Conservation (phyloP, 2,329 filamentous ascomycete species). For the Amauroascus verrucosus region DNA sequence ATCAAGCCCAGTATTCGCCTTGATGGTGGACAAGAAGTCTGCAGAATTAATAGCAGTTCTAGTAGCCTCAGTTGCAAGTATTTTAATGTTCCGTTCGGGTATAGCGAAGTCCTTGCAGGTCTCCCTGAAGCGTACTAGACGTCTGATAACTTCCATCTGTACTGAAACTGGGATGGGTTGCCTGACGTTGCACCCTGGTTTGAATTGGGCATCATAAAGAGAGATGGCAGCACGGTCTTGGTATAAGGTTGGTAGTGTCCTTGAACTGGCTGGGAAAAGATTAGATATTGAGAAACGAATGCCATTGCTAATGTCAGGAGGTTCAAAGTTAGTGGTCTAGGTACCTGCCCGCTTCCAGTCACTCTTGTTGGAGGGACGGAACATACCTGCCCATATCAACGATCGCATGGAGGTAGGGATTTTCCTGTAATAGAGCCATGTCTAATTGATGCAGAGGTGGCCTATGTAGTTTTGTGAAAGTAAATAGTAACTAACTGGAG, state of each 20-base stretch:
- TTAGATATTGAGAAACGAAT: constrained; percentile 86
- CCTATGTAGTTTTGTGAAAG: not conserved
- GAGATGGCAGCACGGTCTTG: constrained; percentile 71
- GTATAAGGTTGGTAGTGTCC: constrained; percentile 67
- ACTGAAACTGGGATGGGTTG: constrained; percentile 48
- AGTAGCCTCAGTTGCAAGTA: constrained; percentile 84
- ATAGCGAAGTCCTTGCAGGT: constrained; percentile 64
- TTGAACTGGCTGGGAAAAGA: constrained; percentile 58
- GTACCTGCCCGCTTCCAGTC: not conserved
- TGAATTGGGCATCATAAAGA: constrained; percentile 67
- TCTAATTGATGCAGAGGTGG: not conserved
- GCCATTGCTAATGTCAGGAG: constrained; percentile 64
- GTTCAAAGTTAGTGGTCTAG: not conserved
- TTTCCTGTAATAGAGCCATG: constrained; percentile 3
- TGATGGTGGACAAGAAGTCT: constrained; percentile 57
- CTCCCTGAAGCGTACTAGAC: constrained; percentile 58
- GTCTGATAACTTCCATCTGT: constrained; percentile 55
- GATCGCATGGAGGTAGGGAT: constrained; percentile 1
- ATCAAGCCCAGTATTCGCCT: constrained; percentile 52
- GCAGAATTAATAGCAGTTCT: constrained; percentile 65
- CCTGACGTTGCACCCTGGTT: constrained; percentile 31
- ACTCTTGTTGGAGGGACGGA: not conserved
- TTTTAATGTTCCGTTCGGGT: constrained; percentile 50
- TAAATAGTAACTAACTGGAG: not conserved
- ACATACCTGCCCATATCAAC: constrained; percentile 11